These are phyloP conservation scores for Neonectria coccinea DNA, from an alignment of 2,329 filamentous ascomycete genomes.

Conservation along the genomic window DNA sequence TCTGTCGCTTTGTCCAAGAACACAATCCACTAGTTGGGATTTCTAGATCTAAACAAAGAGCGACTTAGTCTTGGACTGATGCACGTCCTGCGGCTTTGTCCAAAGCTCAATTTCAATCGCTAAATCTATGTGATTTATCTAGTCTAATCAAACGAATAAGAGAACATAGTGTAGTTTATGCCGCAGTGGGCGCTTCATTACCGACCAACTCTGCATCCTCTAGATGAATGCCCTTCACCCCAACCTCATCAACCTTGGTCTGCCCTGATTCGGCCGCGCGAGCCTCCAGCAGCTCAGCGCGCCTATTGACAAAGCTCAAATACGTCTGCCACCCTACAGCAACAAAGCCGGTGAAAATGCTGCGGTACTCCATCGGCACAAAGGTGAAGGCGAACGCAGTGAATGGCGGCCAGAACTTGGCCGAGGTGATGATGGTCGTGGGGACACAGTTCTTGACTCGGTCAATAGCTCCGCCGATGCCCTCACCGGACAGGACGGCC, in stretches of 20 bases:
- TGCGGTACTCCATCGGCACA: constrained; percentile 81
- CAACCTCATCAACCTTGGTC: constrained; percentile 15
- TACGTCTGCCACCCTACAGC: constrained; percentile 96
- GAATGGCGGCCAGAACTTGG: constrained; percentile 89
- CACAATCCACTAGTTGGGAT: background rate
- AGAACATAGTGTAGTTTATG: constrained; percentile 1
- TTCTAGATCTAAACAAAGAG: background rate
- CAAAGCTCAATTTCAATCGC: constrained; percentile 4
- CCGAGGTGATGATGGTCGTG: constrained; percentile 79
- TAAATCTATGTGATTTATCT: constrained; percentile 16
- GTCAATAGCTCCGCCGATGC: constrained; percentile 71
- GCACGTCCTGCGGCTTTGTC: background rate
- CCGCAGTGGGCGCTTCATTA: constrained; percentile 13
- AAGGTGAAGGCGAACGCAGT: constrained; percentile 91
- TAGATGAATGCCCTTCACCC: constrained; percentile 1
- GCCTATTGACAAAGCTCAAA: constrained; percentile 81
- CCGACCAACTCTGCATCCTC: background rate
- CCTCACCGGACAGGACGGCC: constrained; percentile 77
- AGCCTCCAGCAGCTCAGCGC: constrained; percentile 65
- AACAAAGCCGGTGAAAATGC: constrained; percentile 81
- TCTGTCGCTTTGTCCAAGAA: background rate
- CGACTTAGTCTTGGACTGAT: background rate
- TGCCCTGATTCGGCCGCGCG: constrained; percentile 18
- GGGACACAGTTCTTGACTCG: constrained; percentile 82
- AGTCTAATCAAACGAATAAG: constrained; percentile 6